phyloP scores from a whole-genome alignment of 441 rosid genomes.

The Monsonia emarginata region DNA sequence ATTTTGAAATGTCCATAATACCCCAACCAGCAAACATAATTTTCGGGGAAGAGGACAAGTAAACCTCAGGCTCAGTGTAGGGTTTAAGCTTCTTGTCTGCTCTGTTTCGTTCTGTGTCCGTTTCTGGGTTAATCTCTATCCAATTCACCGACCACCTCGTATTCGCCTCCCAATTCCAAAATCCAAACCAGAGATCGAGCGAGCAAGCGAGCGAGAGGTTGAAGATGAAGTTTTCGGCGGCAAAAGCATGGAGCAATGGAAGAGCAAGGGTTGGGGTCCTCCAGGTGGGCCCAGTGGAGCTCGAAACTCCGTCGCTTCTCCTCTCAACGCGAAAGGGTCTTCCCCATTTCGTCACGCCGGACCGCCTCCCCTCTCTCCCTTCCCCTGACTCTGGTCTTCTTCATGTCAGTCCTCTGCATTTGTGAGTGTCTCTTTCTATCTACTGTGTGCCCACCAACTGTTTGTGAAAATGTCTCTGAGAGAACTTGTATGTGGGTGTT shows the following conservation, averaged over 20 bases:
- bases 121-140: not conserved
- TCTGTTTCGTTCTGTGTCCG: not conserved
- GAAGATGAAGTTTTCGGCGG: slow-evolving; percentile 43
- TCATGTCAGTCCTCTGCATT: slow-evolving; percentile 65
- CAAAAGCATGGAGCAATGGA: slow-evolving; percentile 36
- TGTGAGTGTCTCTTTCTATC: slow-evolving; percentile 32
- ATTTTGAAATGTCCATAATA: not conserved
- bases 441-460: not conserved
- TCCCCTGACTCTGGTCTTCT: slow-evolving; percentile 47
- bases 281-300: slow-evolving; percentile 29
- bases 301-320: slow-evolving; percentile 63
- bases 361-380: slow-evolving; percentile 53
- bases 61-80: not conserved
- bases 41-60: not conserved
- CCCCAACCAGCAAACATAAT: not conserved
- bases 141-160: not conserved
- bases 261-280: slow-evolving; percentile 44
- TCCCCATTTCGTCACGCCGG: slow-evolving; percentile 54
- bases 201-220: slow-evolving; percentile 4
- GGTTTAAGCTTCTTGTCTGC: not conserved
- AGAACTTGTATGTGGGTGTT: not conserved
- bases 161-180: not conserved
- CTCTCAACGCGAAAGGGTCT: slow-evolving; percentile 60
- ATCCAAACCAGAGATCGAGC: not conserved
- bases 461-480: not conserved